phyloP scores from a whole-genome alignment of 306 rosid genomes.

The Vachellia collinsii region DNA sequence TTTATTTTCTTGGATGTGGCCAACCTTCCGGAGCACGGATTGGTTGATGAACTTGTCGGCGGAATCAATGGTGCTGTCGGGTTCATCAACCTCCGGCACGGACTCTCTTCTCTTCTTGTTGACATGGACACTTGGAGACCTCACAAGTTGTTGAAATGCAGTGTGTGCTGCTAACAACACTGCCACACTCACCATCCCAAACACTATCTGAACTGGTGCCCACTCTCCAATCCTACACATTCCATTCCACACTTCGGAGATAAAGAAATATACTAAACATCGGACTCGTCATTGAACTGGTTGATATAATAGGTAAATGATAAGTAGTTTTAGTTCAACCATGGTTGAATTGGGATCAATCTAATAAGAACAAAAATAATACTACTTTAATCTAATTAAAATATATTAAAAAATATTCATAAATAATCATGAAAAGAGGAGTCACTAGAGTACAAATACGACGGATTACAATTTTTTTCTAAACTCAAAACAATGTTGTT shows the following conservation, averaged over 20 bases:
- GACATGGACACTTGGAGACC: slow-evolving; percentile 43
- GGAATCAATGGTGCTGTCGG: slow-evolving; percentile 34
- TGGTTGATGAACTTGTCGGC: slow-evolving; percentile 48
- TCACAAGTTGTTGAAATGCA: slow-evolving; percentile 39
- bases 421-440: neutral
- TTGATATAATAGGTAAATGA: neutral
- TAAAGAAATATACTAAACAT: too few relatives aligned
- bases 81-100: slow-evolving; percentile 35
- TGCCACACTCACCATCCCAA: slow-evolving; percentile 40
- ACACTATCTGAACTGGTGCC: slow-evolving; percentile 37
- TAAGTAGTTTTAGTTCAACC: too few relatives aligned
- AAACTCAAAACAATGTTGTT: too few relatives aligned
- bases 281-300: too few relatives aligned
- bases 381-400: neutral
- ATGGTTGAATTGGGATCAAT: too few relatives aligned
- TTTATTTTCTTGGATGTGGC: slow-evolving; percentile 34
- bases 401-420: neutral
- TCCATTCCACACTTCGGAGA: neutral
- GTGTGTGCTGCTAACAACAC: slow-evolving; percentile 38
- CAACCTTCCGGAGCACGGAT: slow-evolving; percentile 39
- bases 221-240: slow-evolving; percentile 35
- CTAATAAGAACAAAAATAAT: too few relatives aligned
- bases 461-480: too few relatives aligned
- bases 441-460: too few relatives aligned
- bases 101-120: slow-evolving; percentile 49